Evolutionary conservation across 352 stramenopile species (phyloP).

Genomic region (Phytophthora macrochlamydospora): DNA sequence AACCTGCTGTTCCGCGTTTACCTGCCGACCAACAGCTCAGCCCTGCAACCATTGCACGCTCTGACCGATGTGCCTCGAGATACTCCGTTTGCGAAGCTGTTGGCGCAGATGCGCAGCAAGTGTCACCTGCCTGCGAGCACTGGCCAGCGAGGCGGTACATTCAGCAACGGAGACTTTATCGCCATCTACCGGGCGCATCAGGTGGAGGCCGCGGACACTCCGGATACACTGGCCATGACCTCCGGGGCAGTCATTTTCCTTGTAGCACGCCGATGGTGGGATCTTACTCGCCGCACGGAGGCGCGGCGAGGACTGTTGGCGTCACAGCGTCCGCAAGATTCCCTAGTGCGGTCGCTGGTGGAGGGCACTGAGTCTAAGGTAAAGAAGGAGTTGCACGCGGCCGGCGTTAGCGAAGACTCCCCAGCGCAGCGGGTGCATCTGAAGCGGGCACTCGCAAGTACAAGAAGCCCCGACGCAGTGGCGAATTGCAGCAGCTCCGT

Average conservation of each 20-base stretch:
- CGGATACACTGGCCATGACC: slow-evolving; percentile 40
- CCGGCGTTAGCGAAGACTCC: slow-evolving; percentile 5
- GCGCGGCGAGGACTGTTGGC: slow-evolving; percentile 50
- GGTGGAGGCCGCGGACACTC: slow-evolving; percentile 42
- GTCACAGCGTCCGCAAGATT: slow-evolving; percentile 54
- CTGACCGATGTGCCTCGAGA: slow-evolving; percentile 43
- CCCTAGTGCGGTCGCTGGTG: slow-evolving; percentile 50
- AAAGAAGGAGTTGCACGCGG: slow-evolving; percentile 31
- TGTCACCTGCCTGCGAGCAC: slow-evolving; percentile 33
- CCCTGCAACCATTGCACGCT: slow-evolving; percentile 23
- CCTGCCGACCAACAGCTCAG: slow-evolving; percentile 15
- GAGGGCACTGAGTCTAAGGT: slow-evolving; percentile 47
- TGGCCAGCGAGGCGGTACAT: slow-evolving; percentile 8
- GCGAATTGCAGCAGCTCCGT: slow-evolving; percentile 8
- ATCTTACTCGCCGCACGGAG: slow-evolving; percentile 58
- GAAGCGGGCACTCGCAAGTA: slow-evolving; percentile 15
- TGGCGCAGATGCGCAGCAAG: slow-evolving; percentile 49
- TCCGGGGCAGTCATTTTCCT: slow-evolving; percentile 52
- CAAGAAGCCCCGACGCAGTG: slow-evolving; percentile 13
- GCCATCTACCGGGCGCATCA: slow-evolving; percentile 54
- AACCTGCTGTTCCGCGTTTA: slow-evolving; percentile 51
- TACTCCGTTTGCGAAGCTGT: slow-evolving; percentile 35
- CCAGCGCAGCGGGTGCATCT: background rate
- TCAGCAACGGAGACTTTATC: slow-evolving; percentile 18
- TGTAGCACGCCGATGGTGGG: slow-evolving; percentile 57